phyloP scores from a whole-genome alignment of 768 basidiomycete species.

The Russula vinacea region DNA sequence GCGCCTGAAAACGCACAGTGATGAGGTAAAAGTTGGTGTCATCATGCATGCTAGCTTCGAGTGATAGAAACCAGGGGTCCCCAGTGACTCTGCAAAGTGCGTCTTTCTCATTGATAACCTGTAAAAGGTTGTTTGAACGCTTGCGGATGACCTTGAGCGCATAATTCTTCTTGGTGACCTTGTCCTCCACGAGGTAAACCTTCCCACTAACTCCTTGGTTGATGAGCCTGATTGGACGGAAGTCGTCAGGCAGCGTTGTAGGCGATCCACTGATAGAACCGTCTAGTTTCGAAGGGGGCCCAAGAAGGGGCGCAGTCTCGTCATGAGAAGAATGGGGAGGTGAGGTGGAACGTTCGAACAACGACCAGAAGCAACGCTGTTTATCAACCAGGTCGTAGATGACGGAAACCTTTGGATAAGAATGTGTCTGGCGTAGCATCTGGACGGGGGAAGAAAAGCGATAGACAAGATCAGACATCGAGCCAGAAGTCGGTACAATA shows the following conservation, averaged over 20 bases:
- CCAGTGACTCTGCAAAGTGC: slow-evolving; percentile 21
- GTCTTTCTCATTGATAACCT: slow-evolving; percentile 24
- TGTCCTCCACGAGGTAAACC: slow-evolving; percentile 27
- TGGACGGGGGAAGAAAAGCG: slow-evolving; percentile 2
- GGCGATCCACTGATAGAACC: background rate
- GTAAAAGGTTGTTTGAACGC: slow-evolving; percentile 12
- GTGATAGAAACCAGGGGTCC: slow-evolving; percentile 21
- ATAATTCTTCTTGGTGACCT: slow-evolving; percentile 11
- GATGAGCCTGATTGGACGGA: slow-evolving; percentile 22
- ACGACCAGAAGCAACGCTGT: background rate
- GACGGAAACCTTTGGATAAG: background rate
- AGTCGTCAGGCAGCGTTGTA: slow-evolving; percentile 14
- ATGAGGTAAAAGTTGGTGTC: slow-evolving; percentile 29
- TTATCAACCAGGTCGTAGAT: slow-evolving; percentile 5
- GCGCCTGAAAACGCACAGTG: slow-evolving; percentile 16
- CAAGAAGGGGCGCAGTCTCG: slow-evolving; percentile 19
- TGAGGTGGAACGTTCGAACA: background rate
- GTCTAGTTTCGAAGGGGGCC: background rate
- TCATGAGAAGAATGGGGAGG: slow-evolving; percentile 11
- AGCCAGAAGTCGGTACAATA: background rate
- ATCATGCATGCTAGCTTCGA: slow-evolving; percentile 30
- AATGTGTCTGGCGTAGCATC: slow-evolving; percentile 7
- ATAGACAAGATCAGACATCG: slow-evolving; percentile 11
- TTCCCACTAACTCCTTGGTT: slow-evolving; percentile 27
- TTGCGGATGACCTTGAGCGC: slow-evolving; percentile 28